Base-by-base conservation (phyloP, 495 filamentous ascomycete genomes). In the Diplogelasinospora grovesii region DNA sequence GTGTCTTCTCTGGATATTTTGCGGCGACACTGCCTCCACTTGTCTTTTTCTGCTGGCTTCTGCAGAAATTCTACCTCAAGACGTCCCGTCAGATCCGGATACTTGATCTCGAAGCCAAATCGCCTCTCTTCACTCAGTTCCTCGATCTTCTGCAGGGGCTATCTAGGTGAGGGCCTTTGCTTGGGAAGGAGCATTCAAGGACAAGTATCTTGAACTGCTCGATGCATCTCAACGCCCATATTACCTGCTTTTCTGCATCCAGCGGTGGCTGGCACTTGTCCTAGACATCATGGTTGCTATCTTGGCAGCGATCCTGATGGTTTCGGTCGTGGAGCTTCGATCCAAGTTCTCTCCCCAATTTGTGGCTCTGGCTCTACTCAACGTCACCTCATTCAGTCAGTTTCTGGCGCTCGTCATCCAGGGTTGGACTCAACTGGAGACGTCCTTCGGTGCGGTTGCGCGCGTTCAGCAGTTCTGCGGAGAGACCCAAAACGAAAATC, bases 61-160 rank as follows among this genome's bases (percentile, higher is more conserved):
- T 79, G 1, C 75, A 81, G 41, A 59, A 53, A 5, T 65, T 68
- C 53, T 81, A 81, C 41, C 61, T 80, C 0, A 66, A 69, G 8
- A 74, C 71, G 0, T 75, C 73, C 1, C 68, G 74, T 3, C 78
- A 80, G 43, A 33, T 82, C 3, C 68, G 77, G 5, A 46, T 79
- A 1, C 50, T 82, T 1, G 76, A 78, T 35, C 66, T 70, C 6
- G 64, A 70, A 40, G 52, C 57, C 11, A 59, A 52, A 30, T 46
- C 54, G 8, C 57, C 50, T 0, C 33, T 70, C 1, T 66, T 58
- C 41, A 52, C 59, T 5, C 55, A 59, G 24, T 66, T 75, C 18
- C 1, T 33, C 22, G 70, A 73, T 24, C 56, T 58, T 1, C 44
- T 69, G 1, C 22, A 9, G 9, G 73, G 73, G 11, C 46, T 70